Base-by-base conservation (phyloP, 352 stramenopile genomes). In the Pythium phragmitis region DNA sequence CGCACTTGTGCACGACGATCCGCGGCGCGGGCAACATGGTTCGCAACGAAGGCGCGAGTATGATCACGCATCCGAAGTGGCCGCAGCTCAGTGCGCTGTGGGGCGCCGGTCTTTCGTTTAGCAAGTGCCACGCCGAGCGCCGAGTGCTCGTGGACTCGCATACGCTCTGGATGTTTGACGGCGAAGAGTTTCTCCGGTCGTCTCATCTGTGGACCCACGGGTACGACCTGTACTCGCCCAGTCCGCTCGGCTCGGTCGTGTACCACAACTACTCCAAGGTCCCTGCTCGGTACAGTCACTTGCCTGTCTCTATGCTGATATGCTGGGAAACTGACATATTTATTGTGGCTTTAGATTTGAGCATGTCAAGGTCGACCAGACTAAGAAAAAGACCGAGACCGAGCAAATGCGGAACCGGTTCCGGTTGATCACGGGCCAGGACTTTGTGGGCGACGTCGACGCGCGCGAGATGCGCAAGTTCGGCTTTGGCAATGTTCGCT, bases 121-220 rank as follows among this genome's bases (percentile, higher is more conserved):
- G 76, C 74, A 94, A 94, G 70, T 94, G 85, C 60, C 85, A 94
- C 60, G 84, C 85, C 11, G 85, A 94, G 70, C 79, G 74, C 19
- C 82, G 82, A 14, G 83, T 89, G 53, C 77, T 64, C 2, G 76
- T 94, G 39, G 85, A 94, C 52, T 85, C 83, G 50, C 85, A 94
- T 59, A 92, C 82, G 55, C 72, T 92, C 39, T 79, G 72, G 72
- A 76, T 79, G 66, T 79, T 76, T 56, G 72, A 79, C 53, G 72
- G 72, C 43, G 72, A 79, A 63, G 72, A 79, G 64, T 79, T 79
- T 23, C 41, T 79, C 16, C 72, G 72, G 8, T 50, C 68, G 36
- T 75, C 72, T 34, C 72, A 74, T 39, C 30, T 79, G 39, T 79
- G 72, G 72, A 79, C 72, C 37, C 62, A 79, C 39, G 72, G 72